Evolutionary conservation across 148 eudicot genomes (phyloP).

Genomic region (Silene latifolia): DNA sequence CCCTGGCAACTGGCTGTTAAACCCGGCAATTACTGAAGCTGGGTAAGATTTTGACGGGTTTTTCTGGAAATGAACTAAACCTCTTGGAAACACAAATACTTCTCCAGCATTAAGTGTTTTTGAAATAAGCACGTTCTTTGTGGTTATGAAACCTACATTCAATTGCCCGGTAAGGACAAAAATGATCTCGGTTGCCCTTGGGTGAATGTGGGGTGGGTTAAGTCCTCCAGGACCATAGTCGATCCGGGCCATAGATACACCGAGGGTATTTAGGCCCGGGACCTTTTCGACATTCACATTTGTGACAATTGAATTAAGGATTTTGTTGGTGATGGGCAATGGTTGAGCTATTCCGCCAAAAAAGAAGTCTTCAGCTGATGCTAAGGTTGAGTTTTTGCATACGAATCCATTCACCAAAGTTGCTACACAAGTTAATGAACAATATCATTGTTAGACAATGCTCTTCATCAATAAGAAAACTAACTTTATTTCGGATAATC

Average conservation of each 20-base stretch:
- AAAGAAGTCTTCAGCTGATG: constrained; percentile 36
- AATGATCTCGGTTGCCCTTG: constrained; percentile 42
- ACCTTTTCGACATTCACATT: constrained; percentile 33
- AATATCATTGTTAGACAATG: not conserved
- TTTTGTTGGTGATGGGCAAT: constrained; percentile 24
- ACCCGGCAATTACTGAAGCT: constrained; percentile 26
- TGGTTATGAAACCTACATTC: constrained; percentile 34
- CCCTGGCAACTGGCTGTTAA: constrained; percentile 33
- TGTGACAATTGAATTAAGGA: constrained; percentile 32
- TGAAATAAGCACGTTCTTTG: constrained; percentile 22
- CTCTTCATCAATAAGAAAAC: too few species aligned
- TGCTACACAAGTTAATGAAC: not conserved
- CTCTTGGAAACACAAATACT: constrained; percentile 30
- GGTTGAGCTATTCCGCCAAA: constrained; percentile 27
- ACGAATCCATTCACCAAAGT: constrained; percentile 31
- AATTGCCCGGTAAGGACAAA: constrained; percentile 32
- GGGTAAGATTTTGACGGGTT: constrained; percentile 12
- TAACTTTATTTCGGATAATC: too few species aligned
- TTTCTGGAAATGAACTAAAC: constrained; percentile 30
- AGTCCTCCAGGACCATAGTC: constrained; percentile 38
- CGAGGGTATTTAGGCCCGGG: constrained; percentile 40
- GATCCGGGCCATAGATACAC: constrained; percentile 38
- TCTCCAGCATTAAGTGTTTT: constrained; percentile 23
- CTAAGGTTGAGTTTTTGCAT: constrained; percentile 26
- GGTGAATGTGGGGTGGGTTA: constrained; percentile 45